phyloP scores from a whole-genome alignment of 768 basidiomycete genomes.

The Chalciporus pseudorubinellus region DNA sequence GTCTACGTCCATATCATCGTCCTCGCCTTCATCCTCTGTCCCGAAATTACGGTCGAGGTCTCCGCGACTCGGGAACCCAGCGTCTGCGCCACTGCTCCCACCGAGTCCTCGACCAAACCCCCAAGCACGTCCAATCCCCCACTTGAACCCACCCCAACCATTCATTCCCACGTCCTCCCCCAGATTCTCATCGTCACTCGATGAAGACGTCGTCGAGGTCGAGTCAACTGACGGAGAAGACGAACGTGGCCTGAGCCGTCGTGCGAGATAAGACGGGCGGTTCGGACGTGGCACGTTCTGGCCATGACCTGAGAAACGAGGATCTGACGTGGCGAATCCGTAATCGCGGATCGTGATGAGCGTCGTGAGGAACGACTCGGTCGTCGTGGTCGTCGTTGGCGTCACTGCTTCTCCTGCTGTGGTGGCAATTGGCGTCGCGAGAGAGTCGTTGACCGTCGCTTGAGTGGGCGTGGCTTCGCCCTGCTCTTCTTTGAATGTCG shows the following conservation, averaged over 20 bases:
- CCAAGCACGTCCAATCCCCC: conserved; percentile 43
- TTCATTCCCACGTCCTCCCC: conserved; percentile 27
- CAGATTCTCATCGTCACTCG: conserved; percentile 11
- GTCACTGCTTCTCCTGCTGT: neutral
- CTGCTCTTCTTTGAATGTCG: conserved; percentile 5
- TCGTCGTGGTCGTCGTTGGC: neutral
- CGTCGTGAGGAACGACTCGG: neutral
- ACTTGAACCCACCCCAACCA: conserved; percentile 41
- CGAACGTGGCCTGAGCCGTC: conserved; percentile 26
- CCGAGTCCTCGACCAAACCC: conserved; percentile 20
- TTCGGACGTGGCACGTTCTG: conserved; percentile 40
- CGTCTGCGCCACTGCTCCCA: conserved; percentile 1
- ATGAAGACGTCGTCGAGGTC: conserved; percentile 17
- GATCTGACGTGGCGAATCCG: conserved; percentile 41
- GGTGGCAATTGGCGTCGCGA: neutral
- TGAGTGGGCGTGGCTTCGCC: neutral
- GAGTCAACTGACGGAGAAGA: conserved; percentile 25
- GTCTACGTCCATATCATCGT: conserved; percentile 23
- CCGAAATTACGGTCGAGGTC: conserved; percentile 52
- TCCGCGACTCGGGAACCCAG: conserved; percentile 34
- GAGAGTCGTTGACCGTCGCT: neutral
- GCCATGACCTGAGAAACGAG: conserved; percentile 43
- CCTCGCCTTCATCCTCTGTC: conserved; percentile 28
- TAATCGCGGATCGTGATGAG: conserved; percentile 51
- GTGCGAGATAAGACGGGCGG: conserved; percentile 29